Percentiles rank a stretch among this genome's conserved stretches.
phyloP scores from a whole-genome alignment of 202 grass and related monocot species.

The Eragrostis tef region DNA sequence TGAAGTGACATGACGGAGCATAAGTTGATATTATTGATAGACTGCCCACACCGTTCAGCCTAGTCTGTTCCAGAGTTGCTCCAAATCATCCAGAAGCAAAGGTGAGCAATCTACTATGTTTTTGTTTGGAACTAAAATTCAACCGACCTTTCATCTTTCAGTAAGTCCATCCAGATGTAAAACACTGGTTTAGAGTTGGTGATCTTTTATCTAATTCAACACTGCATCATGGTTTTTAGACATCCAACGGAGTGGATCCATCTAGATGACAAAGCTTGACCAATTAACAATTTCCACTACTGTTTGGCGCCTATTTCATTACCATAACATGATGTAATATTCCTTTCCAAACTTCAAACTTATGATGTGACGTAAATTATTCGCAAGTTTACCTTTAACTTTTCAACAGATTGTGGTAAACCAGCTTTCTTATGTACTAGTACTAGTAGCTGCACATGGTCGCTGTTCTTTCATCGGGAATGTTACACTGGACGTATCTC shows the following conservation, averaged over 20 bases:
- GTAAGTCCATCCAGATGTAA: constrained; percentile 17
- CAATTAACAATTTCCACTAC: background rate
- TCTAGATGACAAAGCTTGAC: background rate
- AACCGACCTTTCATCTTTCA: constrained; percentile 1
- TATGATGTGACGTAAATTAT: constrained; percentile 25
- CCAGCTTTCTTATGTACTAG: constrained; percentile 94
- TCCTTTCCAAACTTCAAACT: background rate
- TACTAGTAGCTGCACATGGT: constrained; percentile 69
- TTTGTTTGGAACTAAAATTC: constrained; percentile 24
- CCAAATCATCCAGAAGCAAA: constrained; percentile 97
- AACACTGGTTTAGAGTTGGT: background rate
- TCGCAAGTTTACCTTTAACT: constrained; percentile 43
- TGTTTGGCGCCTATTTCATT: background rate
- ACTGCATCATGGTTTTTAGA: background rate
- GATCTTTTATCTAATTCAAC: background rate
- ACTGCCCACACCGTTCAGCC: constrained; percentile 83
- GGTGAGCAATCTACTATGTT: constrained; percentile 43
- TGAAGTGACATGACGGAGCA: constrained; percentile 69
- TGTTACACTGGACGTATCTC: constrained; percentile 69
- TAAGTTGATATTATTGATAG: constrained; percentile 85
- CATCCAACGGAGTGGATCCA: background rate
- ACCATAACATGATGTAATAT: background rate
- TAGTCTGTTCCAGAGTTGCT: constrained; percentile 87
- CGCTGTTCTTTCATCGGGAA: constrained; percentile 90
- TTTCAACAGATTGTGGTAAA: constrained; percentile 96